Conservation (phyloP, 768 basidiomycete genomes). For the Hygrophoropsis aurantiaca region DNA sequence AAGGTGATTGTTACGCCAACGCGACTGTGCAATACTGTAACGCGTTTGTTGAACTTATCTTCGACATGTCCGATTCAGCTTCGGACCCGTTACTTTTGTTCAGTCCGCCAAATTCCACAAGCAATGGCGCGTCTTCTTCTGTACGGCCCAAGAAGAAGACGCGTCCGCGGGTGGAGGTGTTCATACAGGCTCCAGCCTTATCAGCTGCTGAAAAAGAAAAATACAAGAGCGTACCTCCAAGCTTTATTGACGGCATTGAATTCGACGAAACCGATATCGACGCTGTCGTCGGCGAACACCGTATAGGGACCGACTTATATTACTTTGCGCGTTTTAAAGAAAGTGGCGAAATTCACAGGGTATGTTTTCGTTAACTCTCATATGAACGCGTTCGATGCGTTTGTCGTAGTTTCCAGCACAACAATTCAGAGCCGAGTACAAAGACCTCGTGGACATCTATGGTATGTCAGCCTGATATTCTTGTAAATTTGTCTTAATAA, state of each 20-base stretch:
- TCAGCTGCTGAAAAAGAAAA: constrained; percentile 36
- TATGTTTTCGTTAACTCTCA: constrained; percentile 24
- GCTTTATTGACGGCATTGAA: constrained; percentile 34
- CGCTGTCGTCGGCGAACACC: constrained; percentile 61
- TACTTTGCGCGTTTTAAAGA: constrained; percentile 62
- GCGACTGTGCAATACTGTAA: constrained; percentile 2
- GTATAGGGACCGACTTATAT: constrained; percentile 37
- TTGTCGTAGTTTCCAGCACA: constrained; percentile 41
- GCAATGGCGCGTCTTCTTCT: constrained; percentile 5
- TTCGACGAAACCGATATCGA: constrained; percentile 31
- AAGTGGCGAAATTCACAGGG: constrained; percentile 56
- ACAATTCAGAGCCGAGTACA: constrained; percentile 37
- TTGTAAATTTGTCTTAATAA: constrained; percentile 1
- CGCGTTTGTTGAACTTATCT: background rate
- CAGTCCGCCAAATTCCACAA: constrained; percentile 10
- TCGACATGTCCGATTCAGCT: constrained; percentile 13
- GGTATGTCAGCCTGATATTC: constrained; percentile 37
- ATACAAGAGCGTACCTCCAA: constrained; percentile 39
- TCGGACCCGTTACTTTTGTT: constrained; percentile 17
- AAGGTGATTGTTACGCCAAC: constrained; percentile 12
- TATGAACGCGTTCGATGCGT: background rate
- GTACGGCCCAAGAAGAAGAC: constrained; percentile 1
- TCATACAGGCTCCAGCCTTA: constrained; percentile 39
- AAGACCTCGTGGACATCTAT: constrained; percentile 53
- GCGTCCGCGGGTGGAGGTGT: constrained; percentile 17